Conservation (phyloP, 1,139 yeast genomes). For the Nakaseomyces uthaithaninus region DNA sequence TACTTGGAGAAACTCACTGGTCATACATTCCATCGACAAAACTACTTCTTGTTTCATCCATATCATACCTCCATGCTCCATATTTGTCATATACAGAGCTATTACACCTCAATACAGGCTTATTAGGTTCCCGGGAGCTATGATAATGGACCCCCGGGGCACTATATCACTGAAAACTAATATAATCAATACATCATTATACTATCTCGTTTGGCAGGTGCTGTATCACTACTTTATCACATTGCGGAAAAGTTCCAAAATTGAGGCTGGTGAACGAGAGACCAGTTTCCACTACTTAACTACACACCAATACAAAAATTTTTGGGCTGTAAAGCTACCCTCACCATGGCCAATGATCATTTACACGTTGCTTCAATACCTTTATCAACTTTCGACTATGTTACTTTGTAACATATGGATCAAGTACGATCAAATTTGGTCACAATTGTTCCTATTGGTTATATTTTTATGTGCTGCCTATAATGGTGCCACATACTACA, state of each 20-base stretch:
- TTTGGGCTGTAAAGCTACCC: slow-evolving; percentile 80
- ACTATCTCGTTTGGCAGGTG: slow-evolving; percentile 87
- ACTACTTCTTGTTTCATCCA: slow-evolving; percentile 92
- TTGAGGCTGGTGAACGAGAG: slow-evolving; percentile 66
- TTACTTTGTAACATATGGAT: slow-evolving; percentile 83
- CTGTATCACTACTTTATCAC: slow-evolving; percentile 89
- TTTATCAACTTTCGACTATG: slow-evolving; percentile 86
- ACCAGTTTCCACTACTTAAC: slow-evolving; percentile 85
- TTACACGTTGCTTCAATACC: slow-evolving; percentile 78
- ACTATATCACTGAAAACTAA: slow-evolving; percentile 66
- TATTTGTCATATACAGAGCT: slow-evolving; percentile 83
- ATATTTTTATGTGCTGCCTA: slow-evolving; percentile 76
- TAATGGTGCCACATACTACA: slow-evolving; percentile 91
- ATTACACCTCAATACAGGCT: slow-evolving; percentile 50
- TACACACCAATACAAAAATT: slow-evolving; percentile 53
- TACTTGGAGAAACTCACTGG: slow-evolving; percentile 92
- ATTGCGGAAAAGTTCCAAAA: slow-evolving; percentile 65
- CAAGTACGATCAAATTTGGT: slow-evolving; percentile 49
- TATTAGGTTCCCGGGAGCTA: slow-evolving; percentile 73
- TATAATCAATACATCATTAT: slow-evolving; percentile 68
- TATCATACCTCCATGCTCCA: slow-evolving; percentile 78
- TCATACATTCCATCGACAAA: slow-evolving; percentile 83
- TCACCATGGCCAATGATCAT: slow-evolving; percentile 79
- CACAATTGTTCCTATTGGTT: slow-evolving; percentile 57
- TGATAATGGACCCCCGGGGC: slow-evolving; percentile 33